phyloP scores from a whole-genome alignment of 1,284 basidiomycete genomes.

The Trametes hirsuta region DNA sequence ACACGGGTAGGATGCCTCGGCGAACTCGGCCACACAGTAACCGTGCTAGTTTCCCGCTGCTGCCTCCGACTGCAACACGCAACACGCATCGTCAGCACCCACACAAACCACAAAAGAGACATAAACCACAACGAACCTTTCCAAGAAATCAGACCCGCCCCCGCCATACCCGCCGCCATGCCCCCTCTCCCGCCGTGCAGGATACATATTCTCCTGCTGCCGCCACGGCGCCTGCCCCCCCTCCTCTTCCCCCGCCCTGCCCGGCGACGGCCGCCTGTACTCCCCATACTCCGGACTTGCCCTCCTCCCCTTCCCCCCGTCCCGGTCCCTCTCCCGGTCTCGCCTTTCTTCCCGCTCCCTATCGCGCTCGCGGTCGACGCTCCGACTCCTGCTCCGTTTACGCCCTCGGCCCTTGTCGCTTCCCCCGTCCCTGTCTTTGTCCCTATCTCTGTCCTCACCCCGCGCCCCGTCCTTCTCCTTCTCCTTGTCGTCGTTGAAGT shows the following conservation, averaged over 20 bases:
- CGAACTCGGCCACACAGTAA: slow-evolving; percentile 86
- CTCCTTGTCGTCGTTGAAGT: slow-evolving; percentile 28
- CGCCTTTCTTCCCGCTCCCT: slow-evolving; percentile 30
- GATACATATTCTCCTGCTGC: slow-evolving; percentile 55
- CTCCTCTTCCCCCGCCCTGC: slow-evolving; percentile 21
- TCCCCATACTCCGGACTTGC: slow-evolving; percentile 39
- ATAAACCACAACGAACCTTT: slow-evolving; percentile 46
- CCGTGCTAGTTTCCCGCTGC: slow-evolving; percentile 65
- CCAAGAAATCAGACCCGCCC: slow-evolving; percentile 54
- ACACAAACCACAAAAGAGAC: background rate
- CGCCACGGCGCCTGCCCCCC: slow-evolving; percentile 44
- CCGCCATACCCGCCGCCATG: slow-evolving; percentile 29
- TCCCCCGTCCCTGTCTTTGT: slow-evolving; percentile 9
- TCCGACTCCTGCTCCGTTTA: slow-evolving; percentile 22
- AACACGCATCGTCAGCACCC: slow-evolving; percentile 1
- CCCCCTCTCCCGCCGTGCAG: slow-evolving; percentile 33
- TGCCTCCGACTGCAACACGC: slow-evolving; percentile 63
- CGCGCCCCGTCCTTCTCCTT: background rate
- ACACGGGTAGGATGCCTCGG: slow-evolving; percentile 68
- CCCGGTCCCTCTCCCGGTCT: slow-evolving; percentile 24
- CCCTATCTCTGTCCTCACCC: slow-evolving; percentile 7
- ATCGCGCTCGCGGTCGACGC: slow-evolving; percentile 30
- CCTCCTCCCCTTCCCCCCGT: slow-evolving; percentile 30
- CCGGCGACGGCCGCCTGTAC: slow-evolving; percentile 33
- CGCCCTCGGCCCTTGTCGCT: background rate